phyloP scores from a whole-genome alignment of 148 eudicot genomes.

The Vaccinium vitisidaea region DNA sequence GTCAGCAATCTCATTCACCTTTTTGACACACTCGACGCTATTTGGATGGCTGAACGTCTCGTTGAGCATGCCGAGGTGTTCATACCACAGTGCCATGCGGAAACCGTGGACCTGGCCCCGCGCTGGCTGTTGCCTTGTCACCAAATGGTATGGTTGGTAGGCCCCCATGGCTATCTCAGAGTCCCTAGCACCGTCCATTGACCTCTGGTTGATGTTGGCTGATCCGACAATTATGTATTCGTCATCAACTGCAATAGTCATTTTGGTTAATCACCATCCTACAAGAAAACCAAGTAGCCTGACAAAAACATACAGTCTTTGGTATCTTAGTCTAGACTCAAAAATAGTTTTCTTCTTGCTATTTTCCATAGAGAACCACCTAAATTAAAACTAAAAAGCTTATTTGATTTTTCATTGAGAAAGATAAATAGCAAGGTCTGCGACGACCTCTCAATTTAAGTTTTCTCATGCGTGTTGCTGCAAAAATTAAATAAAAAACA shows the following conservation, averaged over 20 bases:
- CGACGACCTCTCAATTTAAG: not conserved
- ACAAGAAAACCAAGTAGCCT: not conserved
- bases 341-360: not conserved
- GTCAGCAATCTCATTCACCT: constrained; percentile 59
- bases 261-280: not conserved
- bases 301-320: not conserved
- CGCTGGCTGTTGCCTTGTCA: constrained; percentile 51
- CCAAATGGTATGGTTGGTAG: constrained; percentile 66
- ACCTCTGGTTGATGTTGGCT: constrained; percentile 85
- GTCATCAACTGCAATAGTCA: constrained; percentile 57
- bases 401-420: not conserved
- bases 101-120: constrained; percentile 76
- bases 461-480: not conserved
- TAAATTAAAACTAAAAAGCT: not conserved
- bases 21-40: constrained; percentile 46
- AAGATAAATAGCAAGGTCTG: too few relatives aligned
- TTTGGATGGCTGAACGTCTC: constrained; percentile 56
- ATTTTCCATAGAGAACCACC: not conserved
- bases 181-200: constrained; percentile 83
- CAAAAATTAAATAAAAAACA: not conserved
- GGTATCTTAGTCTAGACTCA: too few relatives aligned
- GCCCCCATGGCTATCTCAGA: constrained; percentile 85
- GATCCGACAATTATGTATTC: constrained; percentile 81
- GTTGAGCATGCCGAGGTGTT: constrained; percentile 82
- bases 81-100: constrained; percentile 83